Conservation (phyloP, 2,329 filamentous ascomycete genomes). For the Fusarium verrucosum region DNA sequence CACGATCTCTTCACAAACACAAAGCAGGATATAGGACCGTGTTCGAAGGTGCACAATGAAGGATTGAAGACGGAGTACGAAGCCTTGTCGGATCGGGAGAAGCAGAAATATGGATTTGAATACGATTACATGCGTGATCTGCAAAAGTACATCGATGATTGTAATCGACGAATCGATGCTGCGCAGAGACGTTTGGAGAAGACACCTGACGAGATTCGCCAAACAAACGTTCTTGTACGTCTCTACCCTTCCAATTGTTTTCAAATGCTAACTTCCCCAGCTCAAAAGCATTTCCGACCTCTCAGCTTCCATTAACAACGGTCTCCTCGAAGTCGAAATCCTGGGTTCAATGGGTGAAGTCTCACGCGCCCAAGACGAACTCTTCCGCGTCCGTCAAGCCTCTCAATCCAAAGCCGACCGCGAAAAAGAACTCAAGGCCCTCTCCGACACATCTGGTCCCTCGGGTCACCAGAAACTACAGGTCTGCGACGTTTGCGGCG, state of each 20-base stretch:
- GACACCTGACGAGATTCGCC: conserved; percentile 95
- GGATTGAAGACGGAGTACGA: conserved; percentile 91
- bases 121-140: conserved; percentile 97
- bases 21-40: conserved; percentile 93
- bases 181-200: conserved; percentile 93
- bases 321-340: conserved; percentile 85
- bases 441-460: conserved; percentile 91
- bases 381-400: conserved; percentile 83
- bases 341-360: conserved; percentile 85
- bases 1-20: conserved; percentile 99
- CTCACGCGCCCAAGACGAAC: conserved; percentile 83
- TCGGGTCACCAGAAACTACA: conserved; percentile 97
- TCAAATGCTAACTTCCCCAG: conserved; percentile 40
- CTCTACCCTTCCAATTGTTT: accelerated
- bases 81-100: conserved; percentile 73
- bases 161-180: conserved; percentile 90
- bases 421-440: conserved; percentile 87
- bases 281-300: conserved; percentile 88
- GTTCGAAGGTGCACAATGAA: conserved; percentile 88
- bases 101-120: conserved; percentile 86
- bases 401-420: conserved; percentile 83
- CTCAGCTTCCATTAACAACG: conserved; percentile 78
- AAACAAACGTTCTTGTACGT: conserved; percentile 83
- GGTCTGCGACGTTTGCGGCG: conserved; percentile 97
- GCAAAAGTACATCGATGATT: conserved; percentile 96